phyloP scores from a whole-genome alignment of 176 grass and related monocot species.

The Leersia perrieri region DNA sequence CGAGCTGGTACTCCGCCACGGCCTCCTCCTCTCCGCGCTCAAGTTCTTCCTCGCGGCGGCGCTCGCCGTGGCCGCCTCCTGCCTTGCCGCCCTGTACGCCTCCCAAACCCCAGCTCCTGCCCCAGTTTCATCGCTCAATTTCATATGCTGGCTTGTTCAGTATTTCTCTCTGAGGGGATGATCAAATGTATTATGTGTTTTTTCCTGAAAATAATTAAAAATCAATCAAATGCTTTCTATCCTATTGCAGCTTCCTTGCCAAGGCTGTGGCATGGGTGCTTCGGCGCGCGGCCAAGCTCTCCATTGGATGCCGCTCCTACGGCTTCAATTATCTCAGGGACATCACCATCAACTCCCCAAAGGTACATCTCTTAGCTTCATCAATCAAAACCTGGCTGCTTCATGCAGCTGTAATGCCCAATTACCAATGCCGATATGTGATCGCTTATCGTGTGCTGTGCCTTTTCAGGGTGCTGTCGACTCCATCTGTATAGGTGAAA shows the following conservation, averaged over 20 bases:
- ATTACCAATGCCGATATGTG: not conserved
- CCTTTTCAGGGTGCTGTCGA: conserved; percentile 70
- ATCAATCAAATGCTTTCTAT: not conserved
- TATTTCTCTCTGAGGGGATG: not conserved
- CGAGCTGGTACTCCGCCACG: conserved; percentile 51
- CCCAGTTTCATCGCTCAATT: not conserved
- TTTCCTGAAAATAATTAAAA: not conserved
- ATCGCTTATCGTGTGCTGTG: not conserved
- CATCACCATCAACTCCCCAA: conserved; percentile 60
- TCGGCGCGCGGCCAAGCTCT: conserved; percentile 49
- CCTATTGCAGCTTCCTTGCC: conserved; percentile 55
- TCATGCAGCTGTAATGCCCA: not conserved
- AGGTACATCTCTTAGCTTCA: conserved; percentile 37
- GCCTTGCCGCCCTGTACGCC: conserved; percentile 17
- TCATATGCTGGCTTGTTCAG: not conserved
- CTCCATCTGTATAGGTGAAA: conserved; percentile 69
- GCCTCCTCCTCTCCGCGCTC: conserved; percentile 40
- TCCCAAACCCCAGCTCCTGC: not conserved
- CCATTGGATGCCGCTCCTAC: conserved; percentile 60
- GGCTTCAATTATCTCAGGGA: conserved; percentile 68
- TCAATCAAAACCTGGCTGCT: conserved; percentile 11
- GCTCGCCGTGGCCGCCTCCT: conserved; percentile 23
- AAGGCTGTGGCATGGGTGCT: conserved; percentile 61
- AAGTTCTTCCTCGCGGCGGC: conserved; percentile 24
- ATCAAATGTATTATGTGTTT: not conserved